Percentiles rank a stretch among this genome's conserved stretches.
phyloP scores from a whole-genome alignment of 257 asterid species.

The Solanum tarijense region DNA sequence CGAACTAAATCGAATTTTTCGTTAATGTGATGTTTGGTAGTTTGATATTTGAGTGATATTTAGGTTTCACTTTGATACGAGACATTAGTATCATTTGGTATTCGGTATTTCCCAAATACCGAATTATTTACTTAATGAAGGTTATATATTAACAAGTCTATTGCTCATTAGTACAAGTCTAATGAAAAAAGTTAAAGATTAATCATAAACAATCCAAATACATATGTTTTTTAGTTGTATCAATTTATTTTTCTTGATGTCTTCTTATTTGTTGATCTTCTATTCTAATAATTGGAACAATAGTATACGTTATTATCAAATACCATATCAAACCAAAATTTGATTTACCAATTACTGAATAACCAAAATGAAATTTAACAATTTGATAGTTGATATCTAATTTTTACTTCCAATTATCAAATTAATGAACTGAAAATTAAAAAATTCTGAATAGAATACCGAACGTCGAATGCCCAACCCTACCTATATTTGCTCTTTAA shows the following conservation, averaged over 20 bases:
- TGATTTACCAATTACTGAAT: no score
- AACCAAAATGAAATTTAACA: no score
- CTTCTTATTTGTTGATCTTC: not conserved
- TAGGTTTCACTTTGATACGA: no score
- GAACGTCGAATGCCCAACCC: not conserved
- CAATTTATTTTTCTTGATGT: not conserved
- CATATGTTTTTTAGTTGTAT: not conserved
- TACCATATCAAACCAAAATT: not conserved
- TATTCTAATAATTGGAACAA: not conserved
- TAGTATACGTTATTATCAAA: no score
- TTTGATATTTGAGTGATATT: no score
- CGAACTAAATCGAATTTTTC: no score
- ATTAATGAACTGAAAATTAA: no score
- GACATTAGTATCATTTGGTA: not conserved
- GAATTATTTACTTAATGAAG: no score
- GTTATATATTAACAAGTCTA: not conserved
- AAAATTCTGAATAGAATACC: no score
- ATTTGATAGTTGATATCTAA: no score
- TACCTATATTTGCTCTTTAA: not conserved
- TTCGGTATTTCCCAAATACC: no score
- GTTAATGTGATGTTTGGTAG: not conserved
- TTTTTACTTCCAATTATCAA: not conserved
- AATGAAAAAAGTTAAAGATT: not conserved
- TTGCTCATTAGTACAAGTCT: not conserved
- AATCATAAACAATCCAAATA: no score